Percentiles rank a stretch among this genome's conserved stretches.
Evolutionary conservation across 495 filamentous ascomycete species (phyloP).

Genomic region (Penicillium diatomitis): DNA sequence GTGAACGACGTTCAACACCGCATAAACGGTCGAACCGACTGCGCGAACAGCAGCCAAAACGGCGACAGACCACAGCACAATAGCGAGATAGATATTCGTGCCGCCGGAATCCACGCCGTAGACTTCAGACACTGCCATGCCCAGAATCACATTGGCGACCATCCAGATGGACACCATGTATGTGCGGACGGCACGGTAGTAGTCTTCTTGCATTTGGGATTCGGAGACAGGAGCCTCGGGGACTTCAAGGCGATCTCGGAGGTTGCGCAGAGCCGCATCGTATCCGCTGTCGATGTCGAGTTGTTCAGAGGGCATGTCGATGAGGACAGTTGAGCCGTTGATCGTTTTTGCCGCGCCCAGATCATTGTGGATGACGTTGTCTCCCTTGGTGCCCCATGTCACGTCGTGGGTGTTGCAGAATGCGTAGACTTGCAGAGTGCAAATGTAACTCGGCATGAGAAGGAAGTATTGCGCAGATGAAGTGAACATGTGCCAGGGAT

Average conservation of each 20-base stretch:
- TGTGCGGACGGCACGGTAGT: conserved; percentile 93
- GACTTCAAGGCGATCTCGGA: conserved; percentile 86
- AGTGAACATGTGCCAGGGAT: conserved; percentile 99
- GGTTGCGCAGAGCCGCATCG: conserved; percentile 92
- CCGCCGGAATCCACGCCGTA: conserved; percentile 59
- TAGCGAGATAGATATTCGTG: conserved; percentile 83
- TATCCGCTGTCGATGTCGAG: conserved; percentile 97
- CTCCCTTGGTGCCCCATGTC: conserved; percentile 97
- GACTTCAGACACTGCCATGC: conserved; percentile 87
- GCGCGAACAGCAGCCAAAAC: conserved; percentile 75
- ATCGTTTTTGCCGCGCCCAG: conserved; percentile 71
- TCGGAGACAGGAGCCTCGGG: conserved; percentile 52
- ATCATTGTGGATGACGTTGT: conserved; percentile 88
- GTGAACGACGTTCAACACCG: conserved; percentile 72
- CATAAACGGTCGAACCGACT: conserved; percentile 70
- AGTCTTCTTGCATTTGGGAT: conserved; percentile 87
- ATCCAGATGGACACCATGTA: conserved; percentile 99
- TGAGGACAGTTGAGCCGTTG: conserved; percentile 55
- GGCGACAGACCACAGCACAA: conserved; percentile 90
- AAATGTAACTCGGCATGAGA: conserved; percentile 87
- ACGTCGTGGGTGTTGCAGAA: conserved; percentile 99
- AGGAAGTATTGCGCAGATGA: conserved; percentile 87
- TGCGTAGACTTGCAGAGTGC: conserved; percentile 94
- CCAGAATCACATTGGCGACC: conserved; percentile 80
- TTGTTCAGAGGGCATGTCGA: conserved; percentile 97